These are phyloP conservation scores for Maudiozyma humilis DNA, from an alignment of 1,139 yeast species.

Conservation along the genomic window DNA sequence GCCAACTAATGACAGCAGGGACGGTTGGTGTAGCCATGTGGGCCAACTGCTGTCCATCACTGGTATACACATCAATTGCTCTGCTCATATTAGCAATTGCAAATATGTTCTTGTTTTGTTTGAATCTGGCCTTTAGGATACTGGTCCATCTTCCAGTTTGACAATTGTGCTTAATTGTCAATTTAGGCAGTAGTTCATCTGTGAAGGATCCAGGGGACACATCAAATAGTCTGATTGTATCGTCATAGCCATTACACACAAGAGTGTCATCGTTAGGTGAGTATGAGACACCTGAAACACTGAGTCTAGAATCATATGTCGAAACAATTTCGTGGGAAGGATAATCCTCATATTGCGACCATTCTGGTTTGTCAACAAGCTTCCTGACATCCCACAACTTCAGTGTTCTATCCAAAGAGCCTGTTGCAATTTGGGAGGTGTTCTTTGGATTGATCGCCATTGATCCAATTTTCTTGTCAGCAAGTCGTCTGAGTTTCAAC, in stretches of 20 bases:
- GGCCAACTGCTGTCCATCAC: conserved; percentile 68
- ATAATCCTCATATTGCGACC: conserved; percentile 42
- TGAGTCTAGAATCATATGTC: conserved; percentile 60
- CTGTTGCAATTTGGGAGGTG: conserved; percentile 61
- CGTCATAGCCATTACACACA: conserved; percentile 91
- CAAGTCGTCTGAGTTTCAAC: conserved; percentile 40
- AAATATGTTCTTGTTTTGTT: conserved; percentile 70
- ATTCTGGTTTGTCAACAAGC: conserved; percentile 36
- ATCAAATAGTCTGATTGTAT: conserved; percentile 59
- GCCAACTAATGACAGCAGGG: conserved; percentile 80
- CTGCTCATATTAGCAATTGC: conserved; percentile 90
- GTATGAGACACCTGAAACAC: conserved; percentile 85
- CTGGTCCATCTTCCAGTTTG: conserved; percentile 97
- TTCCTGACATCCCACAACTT: conserved; percentile 80
- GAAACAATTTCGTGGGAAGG: conserved; percentile 36
- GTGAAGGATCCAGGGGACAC: conserved; percentile 20
- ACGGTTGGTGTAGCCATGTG: conserved; percentile 72
- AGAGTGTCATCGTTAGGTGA: conserved; percentile 56
- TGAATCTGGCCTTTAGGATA: conserved; percentile 78
- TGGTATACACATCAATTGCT: conserved; percentile 70
- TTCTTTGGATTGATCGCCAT: conserved; percentile 68
- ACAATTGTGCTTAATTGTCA: conserved; percentile 74
- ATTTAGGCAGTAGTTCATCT: conserved; percentile 42
- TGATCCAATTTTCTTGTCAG: conserved; percentile 88
- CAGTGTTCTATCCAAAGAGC: conserved; percentile 77